Evolutionary conservation across 176 grass and related monocot genomes (phyloP), one percentile per base, ranked within the genome.

Genomic region (Musa troglodytarum): DNA sequence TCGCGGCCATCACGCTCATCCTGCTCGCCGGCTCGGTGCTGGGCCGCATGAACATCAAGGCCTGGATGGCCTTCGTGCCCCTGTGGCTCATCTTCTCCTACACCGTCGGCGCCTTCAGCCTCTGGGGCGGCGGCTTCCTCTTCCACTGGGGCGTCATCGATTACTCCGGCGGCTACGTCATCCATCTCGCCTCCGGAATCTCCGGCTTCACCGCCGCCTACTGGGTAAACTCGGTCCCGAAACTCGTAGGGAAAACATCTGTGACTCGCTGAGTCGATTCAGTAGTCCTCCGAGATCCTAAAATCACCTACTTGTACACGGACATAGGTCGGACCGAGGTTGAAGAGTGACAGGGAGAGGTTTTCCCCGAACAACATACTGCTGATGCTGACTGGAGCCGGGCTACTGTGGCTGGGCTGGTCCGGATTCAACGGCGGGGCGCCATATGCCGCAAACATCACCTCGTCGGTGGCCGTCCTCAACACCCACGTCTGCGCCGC

Each of bases 91-190:
- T 92, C 62, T 26, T 96, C 72, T 96, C 89, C 2, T 96, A 96
- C 84, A 96, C 92, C 2, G 89, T 96, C 19, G 89, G 92, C 53
- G 92, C 92, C 14, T 96, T 92, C 57, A 87, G 84, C 85, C 80
- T 96, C 59, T 96, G 92, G 92, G 92, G 92, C 76, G 89, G 92
- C 56, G 92, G 92, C 0, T 96, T 96, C 81, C 88, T 96, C 69
- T 96, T 89, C 84, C 89, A 89, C 74, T 96, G 89, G 92, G 92
- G 92, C 69, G 92, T 96, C 76, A 89, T 96, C 66, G 92, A 96
- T 85, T 96, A 96, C 86, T 92, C 86, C 64, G 92, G 89, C 79
- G 92, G 92, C 2, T 96, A 96, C 81, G 89, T 96, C 79, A 89
- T 96, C 66, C 92, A 96, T 83, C 89, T 96, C 61, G 87, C 92